Percentiles rank a stretch among this genome's conserved stretches.
Conservation (phyloP, 768 basidiomycete species). For the Amanita subjunquillea region DNA sequence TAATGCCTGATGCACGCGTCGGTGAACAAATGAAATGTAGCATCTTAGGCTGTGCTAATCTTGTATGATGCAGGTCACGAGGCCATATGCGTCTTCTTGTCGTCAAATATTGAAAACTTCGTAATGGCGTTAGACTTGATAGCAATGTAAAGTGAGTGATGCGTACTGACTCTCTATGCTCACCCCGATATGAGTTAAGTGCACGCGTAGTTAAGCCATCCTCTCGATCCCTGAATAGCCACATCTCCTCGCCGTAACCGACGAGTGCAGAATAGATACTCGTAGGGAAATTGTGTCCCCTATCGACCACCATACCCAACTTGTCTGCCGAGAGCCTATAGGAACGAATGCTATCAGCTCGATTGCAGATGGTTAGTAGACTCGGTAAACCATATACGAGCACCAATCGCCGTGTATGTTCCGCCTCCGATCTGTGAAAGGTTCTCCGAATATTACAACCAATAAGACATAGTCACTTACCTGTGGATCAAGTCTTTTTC, state of each 20-base stretch:
- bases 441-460: neutral
- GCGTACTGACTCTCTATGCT: conserved; percentile 48
- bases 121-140: conserved; percentile 15
- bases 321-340: conserved; percentile 50
- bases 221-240: conserved; percentile 59
- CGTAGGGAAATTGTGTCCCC: conserved; percentile 65
- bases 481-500: conserved; percentile 36
- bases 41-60: conserved; percentile 24
- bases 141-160: neutral
- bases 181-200: conserved; percentile 66
- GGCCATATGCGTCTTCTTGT: conserved; percentile 65
- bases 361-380: neutral
- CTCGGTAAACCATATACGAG: conserved; percentile 59
- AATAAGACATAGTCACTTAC: conserved; percentile 19
- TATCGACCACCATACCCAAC: conserved; percentile 80
- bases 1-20: conserved; percentile 50
- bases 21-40: conserved; percentile 88
- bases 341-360: neutral
- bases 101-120: conserved; percentile 72
- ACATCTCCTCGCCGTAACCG: conserved; percentile 64
- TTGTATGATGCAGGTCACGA: conserved; percentile 48
- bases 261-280: conserved; percentile 44
- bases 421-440: conserved; percentile 72
- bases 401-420: conserved; percentile 71
- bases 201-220: conserved; percentile 54